These are phyloP conservation scores for Agrocybe pediades DNA, from an alignment of 768 basidiomycete genomes.

Conservation along the genomic window DNA sequence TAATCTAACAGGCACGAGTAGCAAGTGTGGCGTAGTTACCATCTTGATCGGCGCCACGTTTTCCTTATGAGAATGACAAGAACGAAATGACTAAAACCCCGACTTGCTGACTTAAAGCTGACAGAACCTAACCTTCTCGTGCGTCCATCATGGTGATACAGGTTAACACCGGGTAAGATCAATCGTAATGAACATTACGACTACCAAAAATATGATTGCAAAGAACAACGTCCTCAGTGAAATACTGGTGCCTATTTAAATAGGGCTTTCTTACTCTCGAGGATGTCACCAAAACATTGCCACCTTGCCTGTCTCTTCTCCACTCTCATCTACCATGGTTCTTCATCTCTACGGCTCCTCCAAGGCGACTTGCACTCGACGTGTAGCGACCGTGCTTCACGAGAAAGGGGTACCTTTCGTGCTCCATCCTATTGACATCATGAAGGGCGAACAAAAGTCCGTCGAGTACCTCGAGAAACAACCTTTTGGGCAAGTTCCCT, in stretches of 20 bases:
- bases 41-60: not conserved
- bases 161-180: too few species aligned
- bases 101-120: too few species aligned
- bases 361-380: slow-evolving; percentile 48
- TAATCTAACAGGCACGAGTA: too few species aligned
- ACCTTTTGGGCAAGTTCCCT: slow-evolving; percentile 67
- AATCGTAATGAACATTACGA: too few species aligned
- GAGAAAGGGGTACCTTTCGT: slow-evolving; percentile 63
- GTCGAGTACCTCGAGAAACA: slow-evolving; percentile 47
- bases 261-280: too few species aligned
- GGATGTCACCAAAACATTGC: too few species aligned
- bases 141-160: too few species aligned
- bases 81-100: not conserved
- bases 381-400: slow-evolving; percentile 50
- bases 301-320: too few species aligned
- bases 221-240: too few species aligned
- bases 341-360: slow-evolving; percentile 41
- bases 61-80: not conserved
- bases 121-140: too few species aligned
- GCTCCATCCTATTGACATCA: slow-evolving; percentile 42
- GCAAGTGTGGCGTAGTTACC: not conserved
- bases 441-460: slow-evolving; percentile 46
- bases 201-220: too few species aligned
- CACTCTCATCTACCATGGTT: slow-evolving; percentile 30
- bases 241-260: too few species aligned